Conservation (phyloP, 257 asterid species). For the Eucommia ulmoides region DNA sequence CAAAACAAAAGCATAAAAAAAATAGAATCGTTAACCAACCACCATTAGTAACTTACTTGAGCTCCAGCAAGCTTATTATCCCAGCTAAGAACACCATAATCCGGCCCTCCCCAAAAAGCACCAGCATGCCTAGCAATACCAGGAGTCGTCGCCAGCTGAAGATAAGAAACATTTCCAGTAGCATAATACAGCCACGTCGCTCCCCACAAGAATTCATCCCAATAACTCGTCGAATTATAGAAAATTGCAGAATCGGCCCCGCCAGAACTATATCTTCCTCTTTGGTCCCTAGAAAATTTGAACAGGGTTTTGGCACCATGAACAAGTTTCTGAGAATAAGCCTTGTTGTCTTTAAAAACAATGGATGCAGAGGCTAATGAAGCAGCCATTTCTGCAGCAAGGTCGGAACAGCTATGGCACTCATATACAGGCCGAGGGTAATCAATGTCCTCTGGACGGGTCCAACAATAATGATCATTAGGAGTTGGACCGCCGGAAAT, state of each 20-base stretch:
- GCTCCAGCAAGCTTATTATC: slow-evolving; percentile 11
- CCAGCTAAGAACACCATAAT: slow-evolving; percentile 9
- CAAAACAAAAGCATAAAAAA: too few species aligned
- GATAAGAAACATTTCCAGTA: background rate
- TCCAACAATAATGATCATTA: background rate
- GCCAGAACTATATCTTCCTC: background rate
- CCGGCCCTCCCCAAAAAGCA: slow-evolving; percentile 9
- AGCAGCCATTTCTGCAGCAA: background rate
- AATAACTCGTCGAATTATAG: background rate
- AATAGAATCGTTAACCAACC: too few species aligned
- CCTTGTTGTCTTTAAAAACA: background rate
- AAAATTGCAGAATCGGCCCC: background rate
- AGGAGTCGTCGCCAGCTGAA: background rate
- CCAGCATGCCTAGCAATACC: slow-evolving; percentile 6
- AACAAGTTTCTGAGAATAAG: background rate
- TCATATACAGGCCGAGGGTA: background rate
- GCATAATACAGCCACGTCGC: background rate
- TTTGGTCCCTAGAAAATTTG: background rate
- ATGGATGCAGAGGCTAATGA: background rate
- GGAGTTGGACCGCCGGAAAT: background rate
- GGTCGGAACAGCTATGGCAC: background rate
- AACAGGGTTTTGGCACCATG: background rate
- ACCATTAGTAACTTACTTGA: slow-evolving; percentile 8
- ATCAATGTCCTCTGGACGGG: background rate
- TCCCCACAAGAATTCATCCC: background rate